phyloP scores from a whole-genome alignment of 306 rosid species.

The Prunus campanulata region DNA sequence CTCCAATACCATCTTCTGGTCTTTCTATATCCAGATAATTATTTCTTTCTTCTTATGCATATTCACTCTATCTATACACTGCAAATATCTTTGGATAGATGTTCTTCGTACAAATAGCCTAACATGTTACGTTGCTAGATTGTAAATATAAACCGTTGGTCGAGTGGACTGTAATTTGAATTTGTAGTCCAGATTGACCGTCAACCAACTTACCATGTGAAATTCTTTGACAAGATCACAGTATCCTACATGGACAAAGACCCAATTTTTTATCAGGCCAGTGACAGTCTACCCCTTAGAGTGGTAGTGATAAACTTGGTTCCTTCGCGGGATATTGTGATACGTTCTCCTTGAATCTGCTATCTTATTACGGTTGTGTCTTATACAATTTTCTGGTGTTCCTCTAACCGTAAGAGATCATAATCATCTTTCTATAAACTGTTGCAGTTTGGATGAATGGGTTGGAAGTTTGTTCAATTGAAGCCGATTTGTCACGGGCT shows the following conservation, averaged over 20 bases:
- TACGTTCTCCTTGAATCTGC: not conserved
- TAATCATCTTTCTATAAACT: slow-evolving; percentile 7
- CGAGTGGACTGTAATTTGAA: not conserved
- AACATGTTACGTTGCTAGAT: not conserved
- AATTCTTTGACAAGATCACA: no score
- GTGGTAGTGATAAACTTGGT: no score
- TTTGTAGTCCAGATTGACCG: no score
- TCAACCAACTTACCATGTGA: no score
- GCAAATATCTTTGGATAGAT: not conserved
- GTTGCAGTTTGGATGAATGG: slow-evolving; percentile 84
- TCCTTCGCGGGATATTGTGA: not conserved
- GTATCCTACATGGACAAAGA: not conserved
- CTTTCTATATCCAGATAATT: not conserved
- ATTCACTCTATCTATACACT: not conserved
- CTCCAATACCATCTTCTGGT: not conserved
- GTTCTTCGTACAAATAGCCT: not conserved
- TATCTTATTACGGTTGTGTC: not conserved
- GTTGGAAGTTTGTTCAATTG: slow-evolving; percentile 72
- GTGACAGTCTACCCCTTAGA: no score
- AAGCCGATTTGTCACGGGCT: slow-evolving; percentile 60
- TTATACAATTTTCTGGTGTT: not conserved
- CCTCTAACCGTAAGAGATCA: not conserved
- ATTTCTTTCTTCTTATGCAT: not conserved
- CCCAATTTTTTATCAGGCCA: not conserved
- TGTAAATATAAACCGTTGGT: not conserved